Evolutionary conservation across 352 stramenopile genomes (phyloP).

Genomic region (Globisporangium cylindrosporum): DNA sequence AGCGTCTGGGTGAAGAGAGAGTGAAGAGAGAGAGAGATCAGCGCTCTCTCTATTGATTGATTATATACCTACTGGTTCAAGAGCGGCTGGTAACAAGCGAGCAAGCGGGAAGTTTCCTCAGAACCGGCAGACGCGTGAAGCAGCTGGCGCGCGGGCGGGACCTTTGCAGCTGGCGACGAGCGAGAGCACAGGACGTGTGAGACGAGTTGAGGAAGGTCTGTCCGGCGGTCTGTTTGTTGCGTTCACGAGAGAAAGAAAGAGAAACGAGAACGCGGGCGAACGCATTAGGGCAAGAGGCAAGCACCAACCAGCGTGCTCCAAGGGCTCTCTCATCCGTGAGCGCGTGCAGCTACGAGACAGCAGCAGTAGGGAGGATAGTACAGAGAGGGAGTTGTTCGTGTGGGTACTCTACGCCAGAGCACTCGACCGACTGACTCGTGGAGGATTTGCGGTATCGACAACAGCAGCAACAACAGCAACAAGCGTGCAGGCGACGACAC

Average conservation of each 20-base stretch:
- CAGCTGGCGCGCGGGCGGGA: slow-evolving; percentile 1
- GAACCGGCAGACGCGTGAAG: background rate
- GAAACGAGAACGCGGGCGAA: background rate
- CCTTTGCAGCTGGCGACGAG: background rate
- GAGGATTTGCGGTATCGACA: background rate
- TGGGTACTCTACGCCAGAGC: background rate
- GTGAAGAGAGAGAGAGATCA: background rate
- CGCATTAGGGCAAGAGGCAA: background rate
- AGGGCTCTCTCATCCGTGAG: background rate
- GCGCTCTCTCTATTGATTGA: background rate
- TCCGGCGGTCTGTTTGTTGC: background rate
- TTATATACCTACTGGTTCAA: background rate
- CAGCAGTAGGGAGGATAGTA: background rate
- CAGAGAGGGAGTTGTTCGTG: background rate
- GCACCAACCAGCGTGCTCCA: background rate
- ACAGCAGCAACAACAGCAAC: background rate
- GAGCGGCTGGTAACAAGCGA: background rate
- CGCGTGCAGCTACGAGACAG: background rate
- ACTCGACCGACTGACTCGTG: background rate
- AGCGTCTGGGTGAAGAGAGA: background rate
- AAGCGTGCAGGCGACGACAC: background rate
- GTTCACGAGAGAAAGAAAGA: slow-evolving; percentile 3
- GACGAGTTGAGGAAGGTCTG: background rate
- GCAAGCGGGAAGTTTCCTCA: background rate
- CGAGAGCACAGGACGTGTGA: background rate